A percentile compares a stretch with the other conserved stretches of the same genome.
phyloP scores from a whole-genome alignment of 1,284 basidiomycete genomes.

The Clitocybe nebularis region DNA sequence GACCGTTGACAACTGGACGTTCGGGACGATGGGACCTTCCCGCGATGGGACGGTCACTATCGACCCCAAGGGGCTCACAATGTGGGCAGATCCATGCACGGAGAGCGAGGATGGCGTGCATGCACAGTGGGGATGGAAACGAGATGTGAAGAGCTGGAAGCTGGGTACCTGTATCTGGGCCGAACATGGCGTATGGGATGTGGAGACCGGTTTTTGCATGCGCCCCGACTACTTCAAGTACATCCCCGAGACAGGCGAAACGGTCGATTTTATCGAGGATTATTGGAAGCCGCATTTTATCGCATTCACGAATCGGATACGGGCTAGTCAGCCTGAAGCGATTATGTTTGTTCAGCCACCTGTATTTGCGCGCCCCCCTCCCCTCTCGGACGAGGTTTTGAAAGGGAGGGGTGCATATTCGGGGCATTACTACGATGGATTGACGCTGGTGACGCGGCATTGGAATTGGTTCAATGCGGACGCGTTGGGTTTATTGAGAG shows the following conservation, averaged over 20 bases:
- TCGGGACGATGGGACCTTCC: conserved; percentile 78
- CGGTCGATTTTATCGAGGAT: conserved; percentile 72
- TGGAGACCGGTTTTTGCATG: conserved; percentile 64
- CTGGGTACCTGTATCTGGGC: conserved; percentile 92
- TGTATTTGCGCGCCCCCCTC: conserved; percentile 82
- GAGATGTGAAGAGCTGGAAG: conserved; percentile 68
- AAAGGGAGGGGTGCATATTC: conserved; percentile 76
- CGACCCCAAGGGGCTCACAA: conserved; percentile 76
- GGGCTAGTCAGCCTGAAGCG: conserved; percentile 74
- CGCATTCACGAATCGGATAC: conserved; percentile 62
- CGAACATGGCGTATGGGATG: conserved; percentile 90
- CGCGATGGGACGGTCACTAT: conserved; percentile 71
- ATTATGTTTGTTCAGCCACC: conserved; percentile 93
- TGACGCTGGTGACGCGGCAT: conserved; percentile 79
- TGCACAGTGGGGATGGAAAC: conserved; percentile 77
- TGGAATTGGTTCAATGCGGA: conserved; percentile 99
- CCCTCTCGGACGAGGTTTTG: conserved; percentile 55
- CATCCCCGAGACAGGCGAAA: conserved; percentile 30
- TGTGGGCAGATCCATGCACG: conserved; percentile 63
- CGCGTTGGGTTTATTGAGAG: conserved; percentile 84
- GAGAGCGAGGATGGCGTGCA: conserved; percentile 43
- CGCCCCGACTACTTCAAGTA: conserved; percentile 77
- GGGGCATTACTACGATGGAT: conserved; percentile 93
- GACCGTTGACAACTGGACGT: conserved; percentile 83
- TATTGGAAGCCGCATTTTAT: conserved; percentile 84